Base-by-base conservation (phyloP, 768 basidiomycete genomes). In the Hortiboletus flavorubellus region DNA sequence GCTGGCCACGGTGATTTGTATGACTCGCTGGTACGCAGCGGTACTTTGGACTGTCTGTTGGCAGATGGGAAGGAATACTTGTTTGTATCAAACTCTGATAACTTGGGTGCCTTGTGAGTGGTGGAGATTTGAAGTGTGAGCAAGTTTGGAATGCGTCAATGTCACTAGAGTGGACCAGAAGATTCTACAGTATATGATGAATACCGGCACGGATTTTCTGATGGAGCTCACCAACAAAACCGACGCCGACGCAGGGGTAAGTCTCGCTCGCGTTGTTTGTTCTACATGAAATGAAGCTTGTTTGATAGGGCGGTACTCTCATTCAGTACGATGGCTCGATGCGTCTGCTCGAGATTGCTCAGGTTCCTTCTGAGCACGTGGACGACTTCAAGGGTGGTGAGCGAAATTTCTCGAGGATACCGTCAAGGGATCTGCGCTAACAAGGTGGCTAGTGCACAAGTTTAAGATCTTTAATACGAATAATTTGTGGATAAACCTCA, bases 161-260 rank as follows among this genome's bases (percentile, higher is more conserved):
- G 46, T 50, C 55, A 35, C 57, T 53, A 85, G 89, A 59, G 91
- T 91, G 65, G 91, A 93, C 72, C 81, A 87, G 68, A 82, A 79
- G 61, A 95, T 96, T 67, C 76, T 92, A 54, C 84, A 88, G 67
- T 86, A 93, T 70, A 93, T 96, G 89, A 81, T 90, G 61, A 82
- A 90, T 65, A 80, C 81, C 11, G 74, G 84, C 58, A 82, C 89
- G 30, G 93, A 96, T 72, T 94, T 93, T 76, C 72, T 93, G 70
- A 93, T 93, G 91, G 91, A 96, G 73, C 89, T 96, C 59, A 97
- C 94, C 11, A 91, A 95, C 78, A 96, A 95, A 82, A 95, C 93
- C 66, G 94, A 96, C 81, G 92, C 89, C 47, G 93, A 87, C 66
- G 73, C 80, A 60, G 80, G 81, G 70, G 76, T 76, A 59, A 47